Evolutionary conservation across 495 filamentous ascomycete genomes (phyloP), one percentile per base, ranked within the genome.

Genomic region (Aspergillus incahuasiensis): DNA sequence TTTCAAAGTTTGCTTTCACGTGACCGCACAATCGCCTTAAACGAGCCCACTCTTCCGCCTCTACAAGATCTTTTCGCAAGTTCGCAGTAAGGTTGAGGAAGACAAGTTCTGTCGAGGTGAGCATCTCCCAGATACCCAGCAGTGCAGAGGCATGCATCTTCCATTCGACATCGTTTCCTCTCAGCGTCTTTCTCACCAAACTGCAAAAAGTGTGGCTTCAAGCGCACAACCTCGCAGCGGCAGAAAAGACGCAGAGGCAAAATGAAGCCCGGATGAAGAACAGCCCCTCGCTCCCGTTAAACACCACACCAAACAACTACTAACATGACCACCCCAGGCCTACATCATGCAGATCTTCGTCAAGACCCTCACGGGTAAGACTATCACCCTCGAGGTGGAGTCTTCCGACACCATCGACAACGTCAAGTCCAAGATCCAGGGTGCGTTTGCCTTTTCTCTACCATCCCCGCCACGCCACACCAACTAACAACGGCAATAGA

Each of bases 341-440:
- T 79, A 77, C 69, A 79, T 73, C 66, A 97, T 97, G 94, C 92
- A 97, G 87, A 97, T 96, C 81, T 97, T 98, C 87, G 94, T 97
- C 74, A 97, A 97, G 84, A 97, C 94, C 90, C 92, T 98, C 60
- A 97, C 95, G 88, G 94, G 94, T 73, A 99, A 97, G 87, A 99
- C 94, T 72, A 97, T 97, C 87, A 99, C 94, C 89, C 95, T 99
- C 69, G 94, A 99, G 92, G 95, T 97, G 78, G 94, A 97, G 88
- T 96, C 92, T 57, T 90, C 85, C 67, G 95, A 99, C 79, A 97
- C 92, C 69, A 97, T 99, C 76, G 95, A 97, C 84, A 97, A 97
- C 89, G 94, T 98, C 81, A 98, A 98, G 84, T 88, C 89, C 79
- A 90, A 88, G 78, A 90, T 90, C 64, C 86, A 88, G 74, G 84